phyloP scores from a whole-genome alignment of 2,329 filamentous ascomycete genomes.

The Xylaria sp. region DNA sequence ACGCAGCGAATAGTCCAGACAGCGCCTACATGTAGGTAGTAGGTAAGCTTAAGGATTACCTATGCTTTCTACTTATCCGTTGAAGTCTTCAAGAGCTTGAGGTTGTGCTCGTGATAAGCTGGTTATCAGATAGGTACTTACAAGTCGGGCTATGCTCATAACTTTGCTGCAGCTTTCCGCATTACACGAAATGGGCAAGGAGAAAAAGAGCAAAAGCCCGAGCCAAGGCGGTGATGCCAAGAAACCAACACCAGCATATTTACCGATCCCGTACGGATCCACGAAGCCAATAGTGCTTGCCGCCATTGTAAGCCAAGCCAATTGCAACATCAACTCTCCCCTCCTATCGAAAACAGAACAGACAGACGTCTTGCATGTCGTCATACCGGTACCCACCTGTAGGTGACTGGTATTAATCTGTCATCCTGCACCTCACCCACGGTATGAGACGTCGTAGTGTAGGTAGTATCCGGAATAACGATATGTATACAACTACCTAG shows the following conservation, averaged over 20 bases:
- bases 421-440: constrained; percentile 2
- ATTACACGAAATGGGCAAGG: neutral
- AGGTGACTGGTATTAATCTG: neutral
- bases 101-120: neutral
- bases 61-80: neutral
- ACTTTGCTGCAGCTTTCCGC: neutral
- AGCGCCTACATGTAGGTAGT: neutral
- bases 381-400: constrained; percentile 7
- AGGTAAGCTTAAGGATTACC: neutral
- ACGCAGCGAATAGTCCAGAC: too few relatives aligned
- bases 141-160: too few relatives aligned
- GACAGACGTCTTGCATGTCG: constrained; percentile 21
- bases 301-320: constrained; percentile 8
- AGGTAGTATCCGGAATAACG: constrained; percentile 1
- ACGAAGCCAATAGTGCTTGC: constrained; percentile 9
- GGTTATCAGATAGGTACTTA: neutral
- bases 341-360: constrained; percentile 8
- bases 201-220: neutral
- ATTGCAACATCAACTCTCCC: constrained; percentile 21
- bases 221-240: constrained; percentile 2
- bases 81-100: neutral
- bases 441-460: constrained; percentile 2
- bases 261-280: neutral
- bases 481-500: neutral
- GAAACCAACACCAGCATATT: neutral